phyloP scores from a whole-genome alignment of 208 protist genomes.

The Leishmania martiniquensis region DNA sequence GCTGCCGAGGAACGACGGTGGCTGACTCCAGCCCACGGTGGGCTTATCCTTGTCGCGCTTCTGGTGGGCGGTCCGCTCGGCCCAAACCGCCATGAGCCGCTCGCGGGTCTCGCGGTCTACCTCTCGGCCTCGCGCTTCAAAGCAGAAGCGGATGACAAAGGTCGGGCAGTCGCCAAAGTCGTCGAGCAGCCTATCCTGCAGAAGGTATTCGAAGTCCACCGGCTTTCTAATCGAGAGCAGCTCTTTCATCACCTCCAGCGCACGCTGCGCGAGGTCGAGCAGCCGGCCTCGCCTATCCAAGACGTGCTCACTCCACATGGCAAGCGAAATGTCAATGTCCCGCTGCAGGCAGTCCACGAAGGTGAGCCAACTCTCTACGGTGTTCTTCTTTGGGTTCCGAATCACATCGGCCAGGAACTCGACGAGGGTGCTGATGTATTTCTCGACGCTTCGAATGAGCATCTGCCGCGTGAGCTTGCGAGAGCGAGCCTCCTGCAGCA shows the following conservation, averaged over 20 bases:
- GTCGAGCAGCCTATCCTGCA: conserved; percentile 77
- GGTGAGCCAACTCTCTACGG: conserved; percentile 59
- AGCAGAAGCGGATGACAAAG: conserved; percentile 78
- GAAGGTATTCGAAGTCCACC: conserved; percentile 75
- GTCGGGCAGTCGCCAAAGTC: conserved; percentile 89
- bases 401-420: conserved; percentile 85
- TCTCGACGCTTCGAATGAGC: conserved; percentile 69
- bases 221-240: conserved; percentile 70
- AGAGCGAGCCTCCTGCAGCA: conserved; percentile 66
- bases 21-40: conserved; percentile 62
- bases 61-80: conserved; percentile 71
- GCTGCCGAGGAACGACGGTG: conserved; percentile 67
- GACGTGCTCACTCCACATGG: conserved; percentile 61
- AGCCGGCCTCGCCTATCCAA: conserved; percentile 41
- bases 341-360: conserved; percentile 77
- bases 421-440: conserved; percentile 78
- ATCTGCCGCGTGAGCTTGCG: conserved; percentile 71
- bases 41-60: conserved; percentile 77
- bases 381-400: conserved; percentile 75
- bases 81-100: conserved; percentile 72
- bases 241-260: conserved; percentile 58
- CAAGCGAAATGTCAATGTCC: conserved; percentile 58
- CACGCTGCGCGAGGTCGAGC: conserved; percentile 57
- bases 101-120: conserved; percentile 61
- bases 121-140: conserved; percentile 65